These are phyloP conservation scores for Phanerodontia chrysosporium DNA, from an alignment of 768 basidiomycete species.

Conservation along the genomic window DNA sequence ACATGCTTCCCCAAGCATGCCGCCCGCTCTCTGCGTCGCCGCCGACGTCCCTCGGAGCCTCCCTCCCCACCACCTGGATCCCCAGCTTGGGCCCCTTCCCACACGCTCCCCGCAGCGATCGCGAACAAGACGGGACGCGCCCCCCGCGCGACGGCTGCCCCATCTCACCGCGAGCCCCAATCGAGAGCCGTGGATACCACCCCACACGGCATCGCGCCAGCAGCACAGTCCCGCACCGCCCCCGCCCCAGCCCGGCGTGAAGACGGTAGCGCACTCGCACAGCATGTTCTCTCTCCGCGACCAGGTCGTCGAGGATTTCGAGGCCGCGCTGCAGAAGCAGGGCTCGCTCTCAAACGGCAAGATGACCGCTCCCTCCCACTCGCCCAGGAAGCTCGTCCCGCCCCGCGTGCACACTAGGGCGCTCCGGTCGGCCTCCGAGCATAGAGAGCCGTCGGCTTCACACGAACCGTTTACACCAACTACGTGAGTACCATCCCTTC, in stretches of 20 bases:
- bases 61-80: background rate
- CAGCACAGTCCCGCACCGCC: background rate
- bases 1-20: background rate
- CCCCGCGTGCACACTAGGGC: background rate
- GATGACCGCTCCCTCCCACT: constrained; percentile 1
- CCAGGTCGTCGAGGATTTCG: constrained; percentile 2
- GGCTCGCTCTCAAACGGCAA: constrained; percentile 7
- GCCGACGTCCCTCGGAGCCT: background rate
- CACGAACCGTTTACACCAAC: constrained; percentile 2
- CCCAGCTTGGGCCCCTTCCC: background rate
- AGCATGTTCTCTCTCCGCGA: constrained; percentile 4
- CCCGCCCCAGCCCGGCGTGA: background rate
- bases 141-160: background rate
- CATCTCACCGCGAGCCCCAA: background rate
- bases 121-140: background rate
- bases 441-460: background rate
- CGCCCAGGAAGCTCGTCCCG: background rate
- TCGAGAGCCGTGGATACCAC: background rate
- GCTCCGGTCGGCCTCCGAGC: background rate
- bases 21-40: constrained; percentile 1
- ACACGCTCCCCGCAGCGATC: background rate
- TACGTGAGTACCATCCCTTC: background rate
- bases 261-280: background rate
- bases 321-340: constrained; percentile 2
- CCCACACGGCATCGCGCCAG: background rate